Base-by-base conservation (phyloP, 768 basidiomycete genomes). In the Tulasnella sp. region DNA sequence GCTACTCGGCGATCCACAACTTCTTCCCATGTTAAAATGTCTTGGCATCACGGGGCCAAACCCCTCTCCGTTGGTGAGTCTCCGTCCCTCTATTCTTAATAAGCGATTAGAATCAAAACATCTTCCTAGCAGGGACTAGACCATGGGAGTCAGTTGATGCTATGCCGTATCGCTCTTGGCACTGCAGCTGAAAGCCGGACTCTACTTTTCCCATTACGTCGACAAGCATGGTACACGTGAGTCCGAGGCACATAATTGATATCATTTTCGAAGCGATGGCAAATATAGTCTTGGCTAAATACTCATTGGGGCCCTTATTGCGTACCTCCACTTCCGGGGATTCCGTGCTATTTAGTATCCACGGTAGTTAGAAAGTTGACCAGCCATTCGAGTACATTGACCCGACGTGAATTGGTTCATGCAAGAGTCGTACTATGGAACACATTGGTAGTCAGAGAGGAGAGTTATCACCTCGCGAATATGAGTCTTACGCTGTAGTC, bases 381-480 rank as follows among this genome's bases (percentile, higher is more conserved):
- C 22, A 42, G 44, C n/a, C 31, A 80, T 80, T 80, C 81, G 81
- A 12, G 69, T 72, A 46, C 34, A 28, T 64, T 83, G 83, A 24
- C 83, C 81, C 12, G 79, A 14, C 28, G 82, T 83, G 81, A 83
- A 83, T 18, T 82, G 54, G 41, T 75, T 82, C 81, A 79, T 79
- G 78, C 78, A 79, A 74, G 76, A 48, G 72, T 83, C 83, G 79
- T 83, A 79, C 60, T 69, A 14, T 76, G 40, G 4, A 12, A 18
- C 8, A 58, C 2, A 4, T 46, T 9, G 46, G 46, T 46, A 1
- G 46, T 46, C 16, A 46, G 16, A 16, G 46, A 16, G 46, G 12
- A 46, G 46, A 20, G 2, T 46, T 20, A 46, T 46, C 46, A 2
- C 46, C 1, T 14, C 46, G 3, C 12, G 2, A 8, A 72, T 3